Percentiles rank a stretch among this genome's conserved stretches.
phyloP scores from a whole-genome alignment of 768 basidiomycete genomes.

The Russula sp. region DNA sequence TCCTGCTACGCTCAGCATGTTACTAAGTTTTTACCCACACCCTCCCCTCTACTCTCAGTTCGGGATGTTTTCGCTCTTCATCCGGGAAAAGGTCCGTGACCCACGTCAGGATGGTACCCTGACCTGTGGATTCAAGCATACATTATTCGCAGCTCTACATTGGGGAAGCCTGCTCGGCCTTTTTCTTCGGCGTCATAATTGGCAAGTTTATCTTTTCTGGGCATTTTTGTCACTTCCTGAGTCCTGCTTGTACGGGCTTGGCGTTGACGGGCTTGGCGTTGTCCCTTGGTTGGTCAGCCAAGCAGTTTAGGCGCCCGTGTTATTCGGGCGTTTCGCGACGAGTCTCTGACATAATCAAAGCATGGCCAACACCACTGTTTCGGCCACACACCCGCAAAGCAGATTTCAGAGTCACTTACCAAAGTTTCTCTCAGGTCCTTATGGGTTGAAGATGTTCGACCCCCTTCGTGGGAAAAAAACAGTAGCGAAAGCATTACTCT shows the following conservation, averaged over 20 bases:
- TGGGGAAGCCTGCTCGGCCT: conserved; percentile 96
- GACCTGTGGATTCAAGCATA: conserved; percentile 2
- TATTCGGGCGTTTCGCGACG: not conserved
- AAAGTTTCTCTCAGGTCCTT: conserved; percentile 56
- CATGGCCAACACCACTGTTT: not conserved
- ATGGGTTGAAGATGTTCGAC: conserved; percentile 77
- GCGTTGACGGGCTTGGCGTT: not conserved
- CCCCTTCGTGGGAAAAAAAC: conserved; percentile 66
- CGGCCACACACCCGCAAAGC: not conserved
- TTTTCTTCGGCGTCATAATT: conserved; percentile 87
- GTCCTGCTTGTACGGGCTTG: not conserved
- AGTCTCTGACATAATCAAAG: not conserved
- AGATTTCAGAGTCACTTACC: not conserved
- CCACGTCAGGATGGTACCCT: not conserved
- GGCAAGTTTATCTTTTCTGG: conserved; percentile 44
- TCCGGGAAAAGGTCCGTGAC: conserved; percentile 74
- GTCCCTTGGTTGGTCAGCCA: not conserved
- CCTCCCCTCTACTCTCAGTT: conserved; percentile 50
- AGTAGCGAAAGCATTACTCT: conserved; percentile 65
- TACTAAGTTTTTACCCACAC: not conserved
- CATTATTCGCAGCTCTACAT: conserved; percentile 63
- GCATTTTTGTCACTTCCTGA: not conserved
- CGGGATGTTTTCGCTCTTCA: conserved; percentile 90
- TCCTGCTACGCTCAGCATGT: not conserved
- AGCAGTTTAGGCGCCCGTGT: not conserved